phyloP scores from a whole-genome alignment of 176 grass and related monocot genomes.

The Lolium rigidum region DNA sequence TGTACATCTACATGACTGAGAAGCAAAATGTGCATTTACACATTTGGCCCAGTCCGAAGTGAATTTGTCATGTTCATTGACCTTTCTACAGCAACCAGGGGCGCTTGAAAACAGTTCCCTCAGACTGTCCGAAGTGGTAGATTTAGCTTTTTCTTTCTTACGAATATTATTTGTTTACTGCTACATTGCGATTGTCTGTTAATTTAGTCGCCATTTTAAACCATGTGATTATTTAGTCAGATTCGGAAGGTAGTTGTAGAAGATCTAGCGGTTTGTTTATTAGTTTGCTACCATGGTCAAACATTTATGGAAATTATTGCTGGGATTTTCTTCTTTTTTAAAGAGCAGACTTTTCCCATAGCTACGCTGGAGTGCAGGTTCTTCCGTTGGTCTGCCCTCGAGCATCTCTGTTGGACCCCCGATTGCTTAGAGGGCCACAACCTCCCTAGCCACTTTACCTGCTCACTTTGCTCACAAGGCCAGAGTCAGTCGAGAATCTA shows the following conservation, averaged over 20 bases:
- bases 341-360: neutral
- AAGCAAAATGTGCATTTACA: neutral
- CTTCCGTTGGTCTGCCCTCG: neutral
- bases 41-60: neutral
- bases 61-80: neutral
- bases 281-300: constrained; percentile 7
- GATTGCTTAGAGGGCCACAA: too few species aligned
- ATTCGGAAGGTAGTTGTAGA: neutral
- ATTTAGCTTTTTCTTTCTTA: neutral
- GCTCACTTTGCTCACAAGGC: neutral
- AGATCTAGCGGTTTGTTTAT: neutral
- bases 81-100: neutral
- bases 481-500: neutral
- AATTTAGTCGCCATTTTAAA: constrained; percentile 17
- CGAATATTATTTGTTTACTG: neutral
- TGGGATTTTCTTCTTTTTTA: neutral
- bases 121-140: too few species aligned
- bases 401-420: too few species aligned
- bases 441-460: too few species aligned
- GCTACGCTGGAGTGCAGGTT: neutral
- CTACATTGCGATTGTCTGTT: neutral
- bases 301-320: constrained; percentile 14
- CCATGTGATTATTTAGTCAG: neutral
- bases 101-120: neutral
- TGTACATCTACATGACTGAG: neutral